phyloP scores from a whole-genome alignment of 257 asterid species.

The Solanum peruvianum region DNA sequence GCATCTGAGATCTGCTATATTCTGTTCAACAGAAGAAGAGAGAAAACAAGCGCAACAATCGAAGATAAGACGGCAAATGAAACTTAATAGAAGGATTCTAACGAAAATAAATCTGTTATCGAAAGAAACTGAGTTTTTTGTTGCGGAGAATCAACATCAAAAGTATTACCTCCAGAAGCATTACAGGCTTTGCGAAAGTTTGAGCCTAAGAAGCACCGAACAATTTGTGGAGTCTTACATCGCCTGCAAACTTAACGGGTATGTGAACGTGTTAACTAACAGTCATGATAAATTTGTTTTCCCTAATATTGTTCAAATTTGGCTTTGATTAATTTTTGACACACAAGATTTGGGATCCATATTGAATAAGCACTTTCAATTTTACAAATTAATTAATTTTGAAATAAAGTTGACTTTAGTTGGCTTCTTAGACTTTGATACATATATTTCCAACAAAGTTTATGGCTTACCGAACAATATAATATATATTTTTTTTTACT shows the following conservation, averaged over 20 bases:
- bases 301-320: too few relatives aligned
- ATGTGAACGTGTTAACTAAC: not conserved
- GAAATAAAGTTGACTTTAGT: not conserved
- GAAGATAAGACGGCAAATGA: conserved; percentile 2
- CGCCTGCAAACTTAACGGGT: not conserved
- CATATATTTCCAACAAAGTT: not conserved
- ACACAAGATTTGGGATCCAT: not conserved
- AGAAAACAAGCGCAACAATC: not conserved
- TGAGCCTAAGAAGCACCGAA: not conserved
- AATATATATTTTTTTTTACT: too few relatives aligned
- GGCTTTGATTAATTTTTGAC: not conserved
- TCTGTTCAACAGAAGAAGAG: not conserved
- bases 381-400: not conserved
- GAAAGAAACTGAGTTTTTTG: not conserved
- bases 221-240: not conserved
- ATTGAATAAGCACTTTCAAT: not conserved
- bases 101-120: not conserved
- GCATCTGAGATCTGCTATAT: not conserved
- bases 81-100: not conserved
- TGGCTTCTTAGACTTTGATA: not conserved
- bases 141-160: not conserved
- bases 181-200: not conserved
- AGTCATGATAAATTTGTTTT: not conserved
- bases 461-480: not conserved
- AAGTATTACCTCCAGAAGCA: not conserved